Base-by-base conservation (phyloP, 495 filamentous ascomycete species). In the Hypomontagnella submonticulosa region DNA sequence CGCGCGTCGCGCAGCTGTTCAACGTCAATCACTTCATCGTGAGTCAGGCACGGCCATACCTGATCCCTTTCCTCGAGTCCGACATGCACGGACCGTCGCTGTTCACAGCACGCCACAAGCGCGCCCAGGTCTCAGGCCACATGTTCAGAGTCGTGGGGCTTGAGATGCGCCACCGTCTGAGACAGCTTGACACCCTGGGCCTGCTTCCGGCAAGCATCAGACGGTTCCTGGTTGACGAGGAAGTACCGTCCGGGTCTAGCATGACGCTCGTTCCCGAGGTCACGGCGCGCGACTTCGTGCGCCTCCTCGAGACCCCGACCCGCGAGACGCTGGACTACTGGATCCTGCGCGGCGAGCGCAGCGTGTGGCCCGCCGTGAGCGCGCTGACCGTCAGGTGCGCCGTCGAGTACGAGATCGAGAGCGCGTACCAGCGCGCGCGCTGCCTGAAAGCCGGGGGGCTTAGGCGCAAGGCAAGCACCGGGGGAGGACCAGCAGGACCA, bases 11-110 rank as follows among this genome's bases (percentile, higher is more conserved):
- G 5, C 90, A 96, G 75, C 88, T 97, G 23, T 97, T 97, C 84
- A 97, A 97, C 73, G 89, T 97, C 64, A 93, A 92, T 75, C 90
- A 93, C 79, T 93, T 91, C 79, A 87, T 93, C 61, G 86, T 93
- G 61, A 89, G 85, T 59, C 90, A 92, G 75, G 89, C 90, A 0
- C 84, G 90, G 4, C 90, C 90, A 0, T 92, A 92, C 72, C 77
- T 93, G 13, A 87, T 89, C n/a, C 94, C 94, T 1, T 96, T 97
- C 70, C 80, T 97, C 2, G 87, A 88, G 32, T 88, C 86, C 37
- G 91, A 96, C 62, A 86, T 92, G 74, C 89, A 92, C 71, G 88
- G 91, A 23, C 87, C 92, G 2, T 85, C 88, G 37, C 81, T 83
- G 33, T 61, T 83, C 4, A 81, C 85, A 27, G 84, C 88, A 30